Conservation (phyloP, 371 early-diverging fungal species). For the Mortierella sp. region DNA sequence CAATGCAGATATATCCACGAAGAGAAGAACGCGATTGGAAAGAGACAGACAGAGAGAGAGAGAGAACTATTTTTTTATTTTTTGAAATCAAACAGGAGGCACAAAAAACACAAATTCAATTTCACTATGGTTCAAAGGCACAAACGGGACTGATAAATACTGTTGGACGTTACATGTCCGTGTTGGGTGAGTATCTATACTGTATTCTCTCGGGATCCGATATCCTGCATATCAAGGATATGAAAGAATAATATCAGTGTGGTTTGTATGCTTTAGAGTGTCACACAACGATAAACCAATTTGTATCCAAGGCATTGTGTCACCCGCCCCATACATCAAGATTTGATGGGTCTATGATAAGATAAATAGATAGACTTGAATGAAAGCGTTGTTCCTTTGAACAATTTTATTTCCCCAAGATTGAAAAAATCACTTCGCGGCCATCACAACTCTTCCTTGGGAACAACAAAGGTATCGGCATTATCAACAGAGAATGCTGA, state of each 20-base stretch:
- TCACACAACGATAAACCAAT: neutral
- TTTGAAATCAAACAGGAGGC: neutral
- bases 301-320: neutral
- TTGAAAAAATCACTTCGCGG: neutral
- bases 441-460: constrained; percentile 59
- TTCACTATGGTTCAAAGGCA: neutral
- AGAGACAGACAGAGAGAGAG: neutral
- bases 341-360: neutral
- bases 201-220: neutral
- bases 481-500: constrained; percentile 58
- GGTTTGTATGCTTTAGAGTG: neutral
- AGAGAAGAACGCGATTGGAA: neutral
- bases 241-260: constrained; percentile 1
- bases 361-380: neutral
- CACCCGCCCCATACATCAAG: no score
- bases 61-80: constrained; percentile 4
- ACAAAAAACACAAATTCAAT: neutral
- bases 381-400: neutral
- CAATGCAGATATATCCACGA: constrained; percentile 5
- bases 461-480: constrained; percentile 25
- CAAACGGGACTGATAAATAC: neutral
- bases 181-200: neutral
- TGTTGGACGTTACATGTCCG: neutral
- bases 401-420: neutral
- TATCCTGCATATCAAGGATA: neutral